Evolutionary conservation across 2,329 filamentous ascomycete genomes (phyloP), one percentile per base, ranked within the genome.

Genomic region (Coleophoma cylindrospora): DNA sequence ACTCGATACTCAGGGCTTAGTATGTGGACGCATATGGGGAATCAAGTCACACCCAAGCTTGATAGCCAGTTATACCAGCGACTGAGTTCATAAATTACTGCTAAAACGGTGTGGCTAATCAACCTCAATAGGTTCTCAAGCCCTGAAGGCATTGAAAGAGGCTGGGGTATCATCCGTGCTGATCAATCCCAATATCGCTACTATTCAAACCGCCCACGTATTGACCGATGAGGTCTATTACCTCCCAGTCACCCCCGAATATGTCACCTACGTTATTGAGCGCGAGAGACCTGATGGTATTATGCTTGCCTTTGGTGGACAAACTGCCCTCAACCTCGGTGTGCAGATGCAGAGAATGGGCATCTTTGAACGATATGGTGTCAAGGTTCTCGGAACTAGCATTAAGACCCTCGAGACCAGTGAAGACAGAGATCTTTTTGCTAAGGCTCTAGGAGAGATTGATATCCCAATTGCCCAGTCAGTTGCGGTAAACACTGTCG

Each of bases 201-300:
- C 94, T 51, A 97, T 97, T 66, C 92, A 97, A 74, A 97, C 92
- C 62, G 91, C 95, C 70, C 92, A 97, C 78, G 86, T 87, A 64
- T 87, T 97, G 67, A 91, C 91, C 65, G 92, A 97, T 67, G 91
- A 97, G 74, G 88, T 97, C 65, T 97, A 97, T 79, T 97, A 96
- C 73, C 86, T 97, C 36, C 94, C 94, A 50, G 91, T 99, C 63
- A 99, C 94, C 15, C 88, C 92, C 57, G 92, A 97, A 79, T 99
- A 97, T 73, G 91, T 96, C 66, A 87, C 87, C 64, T 92, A 97
- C 71, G 92, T 99, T 55, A 97, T 99, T 68, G 91, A 97, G 76
- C 86, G 88, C 65, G 94, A 97, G 74, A 83, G 85, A 68, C 94
- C 94, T 40, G 94, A 99, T 75, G 94, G 92, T 64, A 95, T 99